Evolutionary conservation across 2,329 filamentous ascomycete genomes (phyloP).

Genomic region (Fonsecaea pugnacius): DNA sequence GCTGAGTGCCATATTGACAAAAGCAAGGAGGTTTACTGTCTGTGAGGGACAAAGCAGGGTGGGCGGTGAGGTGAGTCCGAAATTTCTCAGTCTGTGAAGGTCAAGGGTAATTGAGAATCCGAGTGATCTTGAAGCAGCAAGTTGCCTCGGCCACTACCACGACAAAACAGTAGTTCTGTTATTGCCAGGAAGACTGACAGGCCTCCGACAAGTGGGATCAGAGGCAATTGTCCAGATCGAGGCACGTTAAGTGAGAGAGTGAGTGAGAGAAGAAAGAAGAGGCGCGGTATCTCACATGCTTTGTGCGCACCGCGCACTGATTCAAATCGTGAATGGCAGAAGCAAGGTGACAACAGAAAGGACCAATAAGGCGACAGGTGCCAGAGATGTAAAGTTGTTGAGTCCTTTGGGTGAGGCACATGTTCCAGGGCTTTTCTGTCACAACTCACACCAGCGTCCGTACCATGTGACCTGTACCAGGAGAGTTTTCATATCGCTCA

Average conservation of each 20-base stretch:
- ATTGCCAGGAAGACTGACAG: background rate
- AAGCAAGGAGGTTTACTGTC: background rate
- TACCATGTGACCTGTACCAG: background rate
- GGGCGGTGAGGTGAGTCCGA: background rate
- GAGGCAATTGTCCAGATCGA: background rate
- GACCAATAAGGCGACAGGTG: background rate
- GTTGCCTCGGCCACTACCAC: background rate
- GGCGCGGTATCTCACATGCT: background rate
- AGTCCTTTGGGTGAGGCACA: background rate
- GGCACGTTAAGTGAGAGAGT: background rate
- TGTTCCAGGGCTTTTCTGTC: background rate
- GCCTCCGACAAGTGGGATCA: background rate
- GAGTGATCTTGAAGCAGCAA: background rate
- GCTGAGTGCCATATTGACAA: constrained; percentile 4
- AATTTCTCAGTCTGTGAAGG: background rate
- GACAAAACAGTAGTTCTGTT: background rate
- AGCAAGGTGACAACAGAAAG: background rate
- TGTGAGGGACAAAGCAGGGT: background rate
- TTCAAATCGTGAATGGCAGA: background rate
- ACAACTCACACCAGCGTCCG: background rate
- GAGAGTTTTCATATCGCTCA: background rate
- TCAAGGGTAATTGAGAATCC: background rate
- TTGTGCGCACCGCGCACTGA: background rate
- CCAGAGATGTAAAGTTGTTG: background rate
- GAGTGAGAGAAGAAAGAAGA: background rate